Base-by-base conservation (phyloP, 495 filamentous ascomycete species). In the Penicillium atrosanguineum region DNA sequence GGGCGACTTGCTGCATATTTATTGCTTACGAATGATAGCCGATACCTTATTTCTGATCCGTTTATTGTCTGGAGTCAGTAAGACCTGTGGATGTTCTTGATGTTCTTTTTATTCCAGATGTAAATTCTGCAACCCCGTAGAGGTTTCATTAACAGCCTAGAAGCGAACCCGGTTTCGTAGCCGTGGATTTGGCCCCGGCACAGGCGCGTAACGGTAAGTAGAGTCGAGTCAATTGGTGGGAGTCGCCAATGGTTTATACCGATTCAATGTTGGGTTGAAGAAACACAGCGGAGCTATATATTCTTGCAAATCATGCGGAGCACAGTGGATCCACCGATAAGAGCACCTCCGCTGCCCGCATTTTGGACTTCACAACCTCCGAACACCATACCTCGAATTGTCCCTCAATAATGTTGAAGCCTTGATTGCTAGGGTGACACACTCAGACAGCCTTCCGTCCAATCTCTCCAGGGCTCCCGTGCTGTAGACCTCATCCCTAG, bases 401-500 rank as follows among this genome's bases (percentile, higher is more conserved):
- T 20, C 26, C 16, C 38, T 40, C 37, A 15, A 11, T 14, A 20
- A 19, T 21, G 23, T 21, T 29, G 4, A 28, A 15, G 29, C 11
- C 23, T 51, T 38, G 40, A 36, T 51, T 9, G 39, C 28, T 36
- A 26, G 16, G 16, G 25, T 1, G 18, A 8, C 15, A 1, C 21
- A 11, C n/a, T n/a, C 7, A 15, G 14, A 9, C 20, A 26, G 19
- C 26, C 19, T 9, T 19, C 34, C 31, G 12, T n/a, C 16, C 15
- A 5, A 39, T n/a, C 19, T 6, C 20, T 14, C 1, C 2, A 23
- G 23, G 23, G 23, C 15, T n/a, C 28, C 19, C 39, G 36, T 44
- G 16, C 34, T 20, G 14, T 23, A 38, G n/a, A 34, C 31, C 15
- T 19, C 48, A 48, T 46, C 45, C 37, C 59, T 57, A n/a, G 39